Evolutionary conservation across 2,329 filamentous ascomycete genomes (phyloP).

Genomic region (Curvularia sp.): DNA sequence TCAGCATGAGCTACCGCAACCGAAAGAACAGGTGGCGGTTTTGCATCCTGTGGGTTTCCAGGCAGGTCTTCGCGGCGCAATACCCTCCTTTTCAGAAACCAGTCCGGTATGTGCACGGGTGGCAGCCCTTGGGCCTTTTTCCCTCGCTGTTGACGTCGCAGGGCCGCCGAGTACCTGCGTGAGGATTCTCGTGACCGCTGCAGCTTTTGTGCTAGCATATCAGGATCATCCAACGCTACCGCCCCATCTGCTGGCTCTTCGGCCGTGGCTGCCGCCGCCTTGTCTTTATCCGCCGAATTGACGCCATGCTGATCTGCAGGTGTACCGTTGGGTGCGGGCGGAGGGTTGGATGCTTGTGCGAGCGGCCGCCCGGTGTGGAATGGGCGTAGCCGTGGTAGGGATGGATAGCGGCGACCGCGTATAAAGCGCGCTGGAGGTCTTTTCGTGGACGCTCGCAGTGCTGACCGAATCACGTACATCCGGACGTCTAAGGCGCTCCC

Average conservation of each 20-base stretch:
- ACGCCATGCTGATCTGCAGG: conserved; percentile 36
- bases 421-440: conserved; percentile 49
- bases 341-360: conserved; percentile 38
- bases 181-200: conserved; percentile 46
- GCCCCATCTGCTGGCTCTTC: conserved; percentile 32
- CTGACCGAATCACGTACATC: conserved; percentile 53
- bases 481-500: conserved; percentile 36
- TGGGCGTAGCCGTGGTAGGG: conserved; percentile 35
- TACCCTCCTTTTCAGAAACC: conserved; percentile 64
- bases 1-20: conserved; percentile 33
- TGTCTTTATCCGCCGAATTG: conserved; percentile 26
- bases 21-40: conserved; percentile 25
- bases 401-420: conserved; percentile 47
- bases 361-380: conserved; percentile 46
- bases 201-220: conserved; percentile 47
- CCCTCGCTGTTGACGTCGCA: conserved; percentile 43
- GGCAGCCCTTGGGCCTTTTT: conserved; percentile 46
- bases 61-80: conserved; percentile 46
- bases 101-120: conserved; percentile 60
- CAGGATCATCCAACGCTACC: conserved; percentile 40
- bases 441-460: conserved; percentile 50
- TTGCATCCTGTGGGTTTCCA: conserved; percentile 9
- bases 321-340: conserved; percentile 37
- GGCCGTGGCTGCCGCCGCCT: conserved; percentile 22
- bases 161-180: conserved; percentile 44